phyloP scores from a whole-genome alignment of 495 filamentous ascomycete species.

The Platismatia glauca region DNA sequence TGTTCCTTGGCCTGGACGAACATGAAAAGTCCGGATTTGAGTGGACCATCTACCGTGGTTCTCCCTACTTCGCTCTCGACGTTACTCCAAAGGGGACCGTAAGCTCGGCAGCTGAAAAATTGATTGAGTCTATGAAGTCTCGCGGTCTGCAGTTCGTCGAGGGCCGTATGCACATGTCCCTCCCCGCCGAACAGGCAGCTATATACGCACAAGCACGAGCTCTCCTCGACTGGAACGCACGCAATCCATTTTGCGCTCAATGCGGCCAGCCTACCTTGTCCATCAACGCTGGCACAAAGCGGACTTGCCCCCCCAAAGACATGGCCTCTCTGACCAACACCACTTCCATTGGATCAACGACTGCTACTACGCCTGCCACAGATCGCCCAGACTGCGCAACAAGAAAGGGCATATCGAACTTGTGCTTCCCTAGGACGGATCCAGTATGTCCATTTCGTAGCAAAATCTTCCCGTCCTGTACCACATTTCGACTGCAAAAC shows the following conservation, averaged over 20 bases:
- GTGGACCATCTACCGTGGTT: slow-evolving; percentile 59
- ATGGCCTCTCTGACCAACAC: slow-evolving; percentile 32
- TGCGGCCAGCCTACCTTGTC: slow-evolving; percentile 81
- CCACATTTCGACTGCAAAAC: neutral
- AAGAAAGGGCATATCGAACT: slow-evolving; percentile 62
- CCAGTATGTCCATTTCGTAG: neutral
- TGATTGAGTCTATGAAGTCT: slow-evolving; percentile 49
- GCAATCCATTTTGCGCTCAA: slow-evolving; percentile 83
- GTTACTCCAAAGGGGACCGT: slow-evolving; percentile 62
- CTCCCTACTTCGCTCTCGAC: slow-evolving; percentile 82
- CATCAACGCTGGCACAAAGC: slow-evolving; percentile 83
- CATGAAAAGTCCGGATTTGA: slow-evolving; percentile 32
- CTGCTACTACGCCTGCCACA: slow-evolving; percentile 27
- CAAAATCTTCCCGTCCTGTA: neutral
- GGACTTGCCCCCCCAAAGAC: slow-evolving; percentile 78
- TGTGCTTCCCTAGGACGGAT: slow-evolving; percentile 67
- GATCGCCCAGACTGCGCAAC: slow-evolving; percentile 67
- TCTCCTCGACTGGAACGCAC: slow-evolving; percentile 88
- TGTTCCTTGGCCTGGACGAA: slow-evolving; percentile 87
- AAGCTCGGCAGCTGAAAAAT: slow-evolving; percentile 38
- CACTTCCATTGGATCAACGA: slow-evolving; percentile 34
- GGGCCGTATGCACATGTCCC: slow-evolving; percentile 47
- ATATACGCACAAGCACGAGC: slow-evolving; percentile 86
- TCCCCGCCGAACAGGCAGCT: slow-evolving; percentile 57
- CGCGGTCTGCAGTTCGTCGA: slow-evolving; percentile 52